phyloP scores from a whole-genome alignment of 106 monocot species.

The Platanthera guangdongensis region DNA sequence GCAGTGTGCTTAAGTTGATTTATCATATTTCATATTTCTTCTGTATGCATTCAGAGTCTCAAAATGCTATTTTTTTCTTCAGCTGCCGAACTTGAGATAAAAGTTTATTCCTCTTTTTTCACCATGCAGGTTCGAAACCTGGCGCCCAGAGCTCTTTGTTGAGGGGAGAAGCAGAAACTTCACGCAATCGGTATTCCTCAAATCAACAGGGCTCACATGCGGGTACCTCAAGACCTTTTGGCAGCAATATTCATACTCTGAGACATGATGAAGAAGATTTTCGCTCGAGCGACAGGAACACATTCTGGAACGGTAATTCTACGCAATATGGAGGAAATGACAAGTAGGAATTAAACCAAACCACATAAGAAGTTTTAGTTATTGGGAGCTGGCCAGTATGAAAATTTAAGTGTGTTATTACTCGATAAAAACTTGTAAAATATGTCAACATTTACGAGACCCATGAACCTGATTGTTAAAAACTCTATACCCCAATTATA shows the following conservation, averaged over 20 bases:
- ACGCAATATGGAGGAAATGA: constrained; percentile 87
- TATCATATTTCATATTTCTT: background rate
- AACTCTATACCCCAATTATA: too few relatives aligned
- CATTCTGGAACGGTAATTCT: constrained; percentile 94
- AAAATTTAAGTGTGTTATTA: too few relatives aligned
- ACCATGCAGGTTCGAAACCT: constrained; percentile 28
- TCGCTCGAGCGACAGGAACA: constrained; percentile 47
- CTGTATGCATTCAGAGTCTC: too few relatives aligned
- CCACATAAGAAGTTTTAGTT: too few relatives aligned
- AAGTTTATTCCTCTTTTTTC: background rate
- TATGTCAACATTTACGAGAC: too few relatives aligned
- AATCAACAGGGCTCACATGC: constrained; percentile 3
- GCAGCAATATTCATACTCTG: constrained; percentile 79
- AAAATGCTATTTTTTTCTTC: background rate
- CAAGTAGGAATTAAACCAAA: constrained; percentile 18
- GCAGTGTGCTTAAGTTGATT: too few relatives aligned
- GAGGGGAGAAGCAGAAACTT: constrained; percentile 5
- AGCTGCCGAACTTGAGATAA: background rate
- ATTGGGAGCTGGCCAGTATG: too few relatives aligned
- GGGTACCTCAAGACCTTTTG: constrained; percentile 29
- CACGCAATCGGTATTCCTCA: constrained; percentile 10
- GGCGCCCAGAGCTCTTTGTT: constrained; percentile 2
- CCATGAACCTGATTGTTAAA: too few relatives aligned
- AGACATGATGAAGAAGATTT: constrained; percentile 50
- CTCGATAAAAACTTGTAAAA: too few relatives aligned